These are phyloP conservation scores for Gracilaria caudata DNA, from an alignment of 23 red algal species.

Conservation along the genomic window DNA sequence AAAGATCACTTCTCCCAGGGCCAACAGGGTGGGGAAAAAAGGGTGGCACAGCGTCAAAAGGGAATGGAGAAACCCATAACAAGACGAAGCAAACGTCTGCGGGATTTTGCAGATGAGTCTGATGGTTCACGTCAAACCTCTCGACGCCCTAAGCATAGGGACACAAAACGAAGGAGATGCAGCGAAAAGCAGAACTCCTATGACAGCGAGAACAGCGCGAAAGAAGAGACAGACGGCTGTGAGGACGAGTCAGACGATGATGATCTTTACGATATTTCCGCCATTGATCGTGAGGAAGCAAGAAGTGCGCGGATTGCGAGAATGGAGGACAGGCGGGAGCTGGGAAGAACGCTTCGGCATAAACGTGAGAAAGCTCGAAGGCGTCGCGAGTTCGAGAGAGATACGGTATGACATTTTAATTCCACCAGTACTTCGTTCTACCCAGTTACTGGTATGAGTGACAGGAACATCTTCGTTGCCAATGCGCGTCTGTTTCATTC, in stretches of 20 bases:
- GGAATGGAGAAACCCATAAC: no score
- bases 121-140: no score
- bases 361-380: conserved; percentile 3
- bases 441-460: no score
- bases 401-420: no score
- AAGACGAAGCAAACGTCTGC: no score
- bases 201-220: no score
- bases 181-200: neutral
- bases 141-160: no score
- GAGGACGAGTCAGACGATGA: conserved; percentile 17
- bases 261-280: conserved; percentile 5
- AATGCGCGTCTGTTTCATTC: no score
- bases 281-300: conserved; percentile 35
- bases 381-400: conserved; percentile 15
- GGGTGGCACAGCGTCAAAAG: no score
- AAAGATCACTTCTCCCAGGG: neutral
- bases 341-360: neutral
- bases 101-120: no score
- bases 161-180: neutral
- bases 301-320: neutral
- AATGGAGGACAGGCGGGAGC: conserved; percentile 16
- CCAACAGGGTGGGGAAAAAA: no score
- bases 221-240: neutral
- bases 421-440: neutral
- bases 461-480: no score